phyloP scores from a whole-genome alignment of 2,329 filamentous ascomycete species.

The Clarireedia monteithiana region DNA sequence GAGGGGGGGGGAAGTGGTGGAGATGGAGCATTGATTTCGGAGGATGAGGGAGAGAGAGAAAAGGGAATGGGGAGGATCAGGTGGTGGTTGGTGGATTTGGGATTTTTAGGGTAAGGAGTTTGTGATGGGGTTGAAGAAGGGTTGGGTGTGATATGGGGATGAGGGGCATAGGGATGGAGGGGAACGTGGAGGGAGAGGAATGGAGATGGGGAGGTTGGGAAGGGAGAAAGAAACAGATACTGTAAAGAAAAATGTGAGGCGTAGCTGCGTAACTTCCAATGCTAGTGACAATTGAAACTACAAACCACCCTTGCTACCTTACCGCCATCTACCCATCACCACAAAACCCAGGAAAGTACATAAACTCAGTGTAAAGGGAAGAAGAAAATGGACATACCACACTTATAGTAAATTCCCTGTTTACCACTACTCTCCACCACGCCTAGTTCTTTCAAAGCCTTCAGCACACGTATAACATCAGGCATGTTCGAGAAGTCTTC shows the following conservation, averaged over 20 bases:
- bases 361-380: not conserved
- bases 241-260: no score
- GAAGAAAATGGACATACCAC: conserved; percentile 17
- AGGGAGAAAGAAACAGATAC: not conserved
- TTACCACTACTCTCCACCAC: conserved; percentile 42
- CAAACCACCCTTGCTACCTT: no score
- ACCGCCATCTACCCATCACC: no score
- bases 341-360: no score
- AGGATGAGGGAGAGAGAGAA: not conserved
- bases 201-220: not conserved
- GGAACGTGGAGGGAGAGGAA: not conserved
- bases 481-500: conserved; percentile 60
- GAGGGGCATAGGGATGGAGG: not conserved
- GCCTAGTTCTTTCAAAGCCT: conserved; percentile 52
- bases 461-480: conserved; percentile 63
- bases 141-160: not conserved
- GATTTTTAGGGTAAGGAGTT: not conserved
- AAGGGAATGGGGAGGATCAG: no score
- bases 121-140: not conserved
- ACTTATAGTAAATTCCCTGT: conserved; percentile 65
- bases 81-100: not conserved
- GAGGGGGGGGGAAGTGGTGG: not conserved
- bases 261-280: no score
- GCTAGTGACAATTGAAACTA: no score
- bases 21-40: not conserved